Base-by-base conservation (phyloP, 495 filamentous ascomycete genomes). In the Corynascus novoguineensis region DNA sequence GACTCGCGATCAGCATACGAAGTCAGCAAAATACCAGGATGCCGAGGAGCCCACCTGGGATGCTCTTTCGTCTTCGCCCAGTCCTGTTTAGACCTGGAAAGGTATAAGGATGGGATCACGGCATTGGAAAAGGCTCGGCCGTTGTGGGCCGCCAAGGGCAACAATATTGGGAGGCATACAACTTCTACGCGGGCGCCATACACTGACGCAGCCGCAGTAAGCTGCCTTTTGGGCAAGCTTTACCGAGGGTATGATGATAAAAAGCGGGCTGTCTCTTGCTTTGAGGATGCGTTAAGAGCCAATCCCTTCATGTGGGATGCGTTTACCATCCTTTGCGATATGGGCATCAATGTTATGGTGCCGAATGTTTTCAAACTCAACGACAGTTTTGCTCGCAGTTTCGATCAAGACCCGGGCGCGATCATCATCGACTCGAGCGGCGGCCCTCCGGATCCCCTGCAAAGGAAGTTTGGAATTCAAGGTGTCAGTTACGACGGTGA, bases 251-350 rank as follows among this genome's bases (percentile, higher is more conserved):
- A 92, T 64, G 84, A 87, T 49, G 88, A 96, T 68, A 77, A 84
- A 58, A 84, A 85, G 60, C 90, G 87, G 64, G 89, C 95, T 29
- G 81, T 90, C 11, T 80, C 87, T 47, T 87, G 82, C 65, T 97
- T 90, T 68, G 88, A 92, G 54, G 88, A 91, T 55, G 85, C 93
- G 8, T 74, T 97, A 49, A 95, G 91, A 69, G 67, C 85, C 35
- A 97, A 97, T 65, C 92, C 93, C 0, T 95, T 97, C 72, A 92
- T 95, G 83, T 97, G 95, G 93, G 93, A 98, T 76, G 95, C 95
- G 0, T 97, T 96, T 68, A 78, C 85, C 19, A 85, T 80, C n/a
- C 74, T 98, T 4, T 78, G 70, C 48, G 71, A 71, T 56, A 72
- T 79, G 90, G 90, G 89, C 8, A 83, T 86, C 37, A 81, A 82